A percentile compares a stretch with the other conserved stretches of the same genome.
Evolutionary conservation across 2,329 filamentous ascomycete genomes (phyloP).

Genomic region (Tolypocladium tropicale): DNA sequence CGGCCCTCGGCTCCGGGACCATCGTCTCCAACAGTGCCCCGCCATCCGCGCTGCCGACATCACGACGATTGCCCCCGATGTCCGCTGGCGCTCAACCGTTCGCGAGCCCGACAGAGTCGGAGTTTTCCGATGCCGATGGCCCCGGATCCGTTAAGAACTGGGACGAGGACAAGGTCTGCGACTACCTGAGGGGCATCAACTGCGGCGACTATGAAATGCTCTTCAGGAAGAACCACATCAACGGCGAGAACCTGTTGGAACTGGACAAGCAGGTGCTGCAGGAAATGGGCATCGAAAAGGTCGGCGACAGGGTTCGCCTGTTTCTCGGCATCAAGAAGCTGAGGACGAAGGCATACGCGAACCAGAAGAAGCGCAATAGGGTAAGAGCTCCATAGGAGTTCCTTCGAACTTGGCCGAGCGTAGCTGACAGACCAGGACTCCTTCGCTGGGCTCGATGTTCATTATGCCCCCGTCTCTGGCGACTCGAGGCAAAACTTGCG

Average conservation of each 20-base stretch:
- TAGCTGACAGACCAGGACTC: slow-evolving; percentile 52
- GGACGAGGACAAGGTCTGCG: slow-evolving; percentile 85
- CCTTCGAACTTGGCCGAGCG: not conserved
- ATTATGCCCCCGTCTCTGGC: slow-evolving; percentile 30
- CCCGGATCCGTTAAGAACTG: slow-evolving; percentile 72
- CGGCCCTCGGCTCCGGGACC: slow-evolving; percentile 35
- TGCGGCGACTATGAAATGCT: slow-evolving; percentile 89
- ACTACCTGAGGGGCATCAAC: slow-evolving; percentile 85
- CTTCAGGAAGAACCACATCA: slow-evolving; percentile 90
- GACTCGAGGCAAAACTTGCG: slow-evolving; percentile 51
- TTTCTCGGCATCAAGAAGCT: slow-evolving; percentile 79
- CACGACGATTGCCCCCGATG: slow-evolving; percentile 41
- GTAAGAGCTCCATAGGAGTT: slow-evolving; percentile 35
- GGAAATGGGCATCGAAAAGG: slow-evolving; percentile 97
- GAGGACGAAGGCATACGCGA: slow-evolving; percentile 64
- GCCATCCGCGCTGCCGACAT: slow-evolving; percentile 38
- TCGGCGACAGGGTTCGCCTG: slow-evolving; percentile 89
- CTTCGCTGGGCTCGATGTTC: slow-evolving; percentile 65
- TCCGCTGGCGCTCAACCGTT: slow-evolving; percentile 46
- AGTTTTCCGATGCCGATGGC: slow-evolving; percentile 76
- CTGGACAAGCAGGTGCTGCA: slow-evolving; percentile 95
- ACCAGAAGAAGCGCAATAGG: slow-evolving; percentile 75
- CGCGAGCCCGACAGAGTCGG: slow-evolving; percentile 80
- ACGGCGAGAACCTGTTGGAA: slow-evolving; percentile 90
- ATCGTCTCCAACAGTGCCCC: slow-evolving; percentile 33